Conservation (phyloP, 2,329 filamentous ascomycete genomes). For the Tolypocladium ophioglossoides region DNA sequence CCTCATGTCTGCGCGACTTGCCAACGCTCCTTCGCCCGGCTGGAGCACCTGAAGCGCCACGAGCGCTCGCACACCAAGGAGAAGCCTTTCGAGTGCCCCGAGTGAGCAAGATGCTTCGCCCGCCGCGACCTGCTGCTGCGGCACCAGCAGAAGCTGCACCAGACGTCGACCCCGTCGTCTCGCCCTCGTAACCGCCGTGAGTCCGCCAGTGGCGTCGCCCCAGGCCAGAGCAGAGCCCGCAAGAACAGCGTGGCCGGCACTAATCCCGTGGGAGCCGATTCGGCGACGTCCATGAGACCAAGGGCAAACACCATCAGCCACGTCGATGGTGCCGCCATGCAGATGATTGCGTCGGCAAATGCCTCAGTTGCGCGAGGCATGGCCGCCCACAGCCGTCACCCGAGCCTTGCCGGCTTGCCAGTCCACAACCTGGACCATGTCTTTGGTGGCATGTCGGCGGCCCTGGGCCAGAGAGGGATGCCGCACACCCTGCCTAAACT, state of each 20-base stretch:
- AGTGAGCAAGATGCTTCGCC: slow-evolving; percentile 91
- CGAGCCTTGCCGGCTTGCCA: slow-evolving; percentile 60
- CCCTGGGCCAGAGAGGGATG: slow-evolving; percentile 55
- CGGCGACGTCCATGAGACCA: slow-evolving; percentile 58
- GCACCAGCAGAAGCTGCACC: slow-evolving; percentile 97
- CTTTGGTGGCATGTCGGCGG: slow-evolving; percentile 62
- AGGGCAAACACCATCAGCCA: slow-evolving; percentile 95
- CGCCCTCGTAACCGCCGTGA: slow-evolving; percentile 82
- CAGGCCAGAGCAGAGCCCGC: slow-evolving; percentile 62
- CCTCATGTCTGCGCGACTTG: slow-evolving; percentile 92
- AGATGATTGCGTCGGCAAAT: slow-evolving; percentile 55
- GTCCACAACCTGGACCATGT: slow-evolving; percentile 49
- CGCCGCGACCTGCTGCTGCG: slow-evolving; percentile 82
- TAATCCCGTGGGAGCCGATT: slow-evolving; percentile 31
- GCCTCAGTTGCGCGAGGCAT: slow-evolving; percentile 38
- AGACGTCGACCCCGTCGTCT: slow-evolving; percentile 79
- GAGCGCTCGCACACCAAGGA: slow-evolving; percentile 98
- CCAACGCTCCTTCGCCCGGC: slow-evolving; percentile 79
- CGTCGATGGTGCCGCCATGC: slow-evolving; percentile 67
- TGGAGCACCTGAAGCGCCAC: slow-evolving; percentile 95
- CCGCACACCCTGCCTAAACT: slow-evolving; percentile 67
- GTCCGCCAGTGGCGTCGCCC: slow-evolving; percentile 65
- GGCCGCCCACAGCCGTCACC: slow-evolving; percentile 58
- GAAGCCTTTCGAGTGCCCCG: slow-evolving; percentile 95
- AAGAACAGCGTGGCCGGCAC: slow-evolving; percentile 79